These are phyloP conservation scores for Globisporangium paddicum DNA, from an alignment of 352 stramenopile species.

Conservation along the genomic window DNA sequence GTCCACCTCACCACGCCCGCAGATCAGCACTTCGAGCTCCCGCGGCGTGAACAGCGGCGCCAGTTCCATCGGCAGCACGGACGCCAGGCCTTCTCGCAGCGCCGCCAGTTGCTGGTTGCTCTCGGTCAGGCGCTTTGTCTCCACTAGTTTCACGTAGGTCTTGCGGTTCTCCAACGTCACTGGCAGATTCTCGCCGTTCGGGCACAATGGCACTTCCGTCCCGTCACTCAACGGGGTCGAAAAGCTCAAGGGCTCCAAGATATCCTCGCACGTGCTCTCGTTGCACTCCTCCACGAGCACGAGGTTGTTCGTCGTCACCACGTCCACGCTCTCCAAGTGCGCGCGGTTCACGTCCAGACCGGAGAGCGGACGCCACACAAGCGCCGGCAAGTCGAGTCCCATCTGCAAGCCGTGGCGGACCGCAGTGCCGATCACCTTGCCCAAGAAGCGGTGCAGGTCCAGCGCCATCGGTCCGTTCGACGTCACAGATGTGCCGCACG, in stretches of 20 bases:
- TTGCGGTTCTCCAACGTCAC: slow-evolving; percentile 61
- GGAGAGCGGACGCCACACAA: slow-evolving; percentile 85
- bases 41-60: slow-evolving; percentile 94
- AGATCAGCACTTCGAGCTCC: slow-evolving; percentile 96
- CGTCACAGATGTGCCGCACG: slow-evolving; percentile 71
- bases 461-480: slow-evolving; percentile 88
- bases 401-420: slow-evolving; percentile 95
- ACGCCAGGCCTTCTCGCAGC: slow-evolving; percentile 84
- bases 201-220: slow-evolving; percentile 57
- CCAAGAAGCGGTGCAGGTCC: slow-evolving; percentile 94
- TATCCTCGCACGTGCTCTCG: slow-evolving; percentile 29
- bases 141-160: slow-evolving; percentile 61
- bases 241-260: slow-evolving; percentile 71
- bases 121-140: slow-evolving; percentile 70
- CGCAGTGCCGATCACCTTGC: slow-evolving; percentile 94
- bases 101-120: slow-evolving; percentile 77
- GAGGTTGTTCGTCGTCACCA: slow-evolving; percentile 69
- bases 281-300: slow-evolving; percentile 54
- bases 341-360: slow-evolving; percentile 68
- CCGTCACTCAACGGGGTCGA: slow-evolving; percentile 80
- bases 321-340: slow-evolving; percentile 79
- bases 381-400: slow-evolving; percentile 84
- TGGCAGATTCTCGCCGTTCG: slow-evolving; percentile 62
- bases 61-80: slow-evolving; percentile 96
- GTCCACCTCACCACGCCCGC: slow-evolving; percentile 95